These are phyloP conservation scores for Termitomyces sp. DNA, from an alignment of 768 basidiomycete species.

Conservation along the genomic window DNA sequence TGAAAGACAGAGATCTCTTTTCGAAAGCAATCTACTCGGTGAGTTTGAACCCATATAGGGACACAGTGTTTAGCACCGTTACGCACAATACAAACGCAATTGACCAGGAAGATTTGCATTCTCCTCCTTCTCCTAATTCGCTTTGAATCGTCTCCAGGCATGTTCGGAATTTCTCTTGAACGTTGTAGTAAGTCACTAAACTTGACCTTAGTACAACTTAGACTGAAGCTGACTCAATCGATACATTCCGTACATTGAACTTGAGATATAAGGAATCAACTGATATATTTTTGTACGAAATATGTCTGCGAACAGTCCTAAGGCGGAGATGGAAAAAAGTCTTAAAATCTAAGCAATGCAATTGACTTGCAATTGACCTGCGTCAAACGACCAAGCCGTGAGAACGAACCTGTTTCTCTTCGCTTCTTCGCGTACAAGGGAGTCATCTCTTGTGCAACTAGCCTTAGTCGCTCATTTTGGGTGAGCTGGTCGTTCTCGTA, in stretches of 20 bases:
- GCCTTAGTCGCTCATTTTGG: background rate
- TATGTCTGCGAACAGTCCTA: background rate
- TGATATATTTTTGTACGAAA: background rate
- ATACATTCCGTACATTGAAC: background rate
- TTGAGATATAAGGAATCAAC: background rate
- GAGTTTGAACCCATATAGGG: background rate
- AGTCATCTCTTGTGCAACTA: background rate
- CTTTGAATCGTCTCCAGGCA: background rate
- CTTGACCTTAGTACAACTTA: background rate
- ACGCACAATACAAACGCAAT: background rate
- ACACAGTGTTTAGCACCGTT: background rate
- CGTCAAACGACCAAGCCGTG: slow-evolving; percentile 3
- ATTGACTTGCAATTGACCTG: background rate
- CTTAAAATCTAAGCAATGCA: background rate
- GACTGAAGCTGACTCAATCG: background rate
- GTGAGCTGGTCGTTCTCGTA: background rate
- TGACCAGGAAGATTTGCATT: background rate
- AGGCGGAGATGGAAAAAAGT: background rate
- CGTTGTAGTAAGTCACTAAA: background rate
- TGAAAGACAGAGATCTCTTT: background rate
- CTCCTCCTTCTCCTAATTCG: background rate
- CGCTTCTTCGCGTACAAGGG: background rate
- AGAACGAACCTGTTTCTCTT: slow-evolving; percentile 5
- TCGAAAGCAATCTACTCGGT: background rate
- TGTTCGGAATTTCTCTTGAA: background rate